A percentile compares a stretch with the other conserved stretches of the same genome.
phyloP scores from a whole-genome alignment of 1,284 basidiomycete genomes.

The Stygiomarasmius scandens region DNA sequence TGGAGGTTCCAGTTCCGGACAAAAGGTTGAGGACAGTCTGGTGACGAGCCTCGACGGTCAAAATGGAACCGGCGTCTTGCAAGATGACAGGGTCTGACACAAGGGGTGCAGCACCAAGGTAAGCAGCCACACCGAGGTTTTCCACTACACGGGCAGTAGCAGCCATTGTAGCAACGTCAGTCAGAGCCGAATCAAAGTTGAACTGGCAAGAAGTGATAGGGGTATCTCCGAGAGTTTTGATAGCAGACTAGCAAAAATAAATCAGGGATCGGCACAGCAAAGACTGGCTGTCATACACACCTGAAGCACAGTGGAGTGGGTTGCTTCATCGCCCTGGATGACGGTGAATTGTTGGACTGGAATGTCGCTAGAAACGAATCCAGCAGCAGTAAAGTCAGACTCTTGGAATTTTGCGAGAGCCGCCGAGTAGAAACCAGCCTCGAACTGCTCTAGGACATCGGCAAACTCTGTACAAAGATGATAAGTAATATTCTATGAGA shows the following conservation, averaged over 20 bases:
- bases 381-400: constrained; percentile 68
- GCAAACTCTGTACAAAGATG: constrained; percentile 61
- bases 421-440: constrained; percentile 69
- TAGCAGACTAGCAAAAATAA: not conserved
- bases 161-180: constrained; percentile 72
- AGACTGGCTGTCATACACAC: constrained; percentile 28
- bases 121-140: constrained; percentile 77
- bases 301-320: constrained; percentile 59
- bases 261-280: not conserved
- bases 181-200: constrained; percentile 67
- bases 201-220: constrained; percentile 67
- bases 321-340: constrained; percentile 67
- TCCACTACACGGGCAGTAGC: constrained; percentile 80
- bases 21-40: constrained; percentile 77
- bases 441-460: constrained; percentile 72
- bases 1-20: constrained; percentile 54
- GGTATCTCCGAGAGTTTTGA: constrained; percentile 48
- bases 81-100: constrained; percentile 67
- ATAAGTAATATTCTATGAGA: not conserved
- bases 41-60: constrained; percentile 83
- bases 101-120: constrained; percentile 75
- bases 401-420: constrained; percentile 69
- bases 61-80: constrained; percentile 73
- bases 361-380: constrained; percentile 60
- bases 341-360: constrained; percentile 62